phyloP scores from a whole-genome alignment of 2,329 filamentous ascomycete species.

The Colletotrichum kahawae region DNA sequence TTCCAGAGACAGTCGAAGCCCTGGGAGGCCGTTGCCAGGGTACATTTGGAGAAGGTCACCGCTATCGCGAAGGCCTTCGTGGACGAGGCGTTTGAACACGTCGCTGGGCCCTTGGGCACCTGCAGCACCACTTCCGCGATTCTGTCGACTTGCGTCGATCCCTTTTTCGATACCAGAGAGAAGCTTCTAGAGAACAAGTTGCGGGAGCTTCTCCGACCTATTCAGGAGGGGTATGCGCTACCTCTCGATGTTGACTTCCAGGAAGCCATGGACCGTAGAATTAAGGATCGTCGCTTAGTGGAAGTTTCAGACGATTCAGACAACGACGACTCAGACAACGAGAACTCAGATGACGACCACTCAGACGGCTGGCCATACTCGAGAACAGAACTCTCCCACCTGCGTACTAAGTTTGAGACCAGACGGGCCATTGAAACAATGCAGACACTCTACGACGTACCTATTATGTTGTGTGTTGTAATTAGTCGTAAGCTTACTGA shows the following conservation, averaged over 20 bases:
- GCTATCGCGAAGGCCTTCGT: slow-evolving; percentile 38
- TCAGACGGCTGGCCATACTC: background rate
- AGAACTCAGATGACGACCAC: background rate
- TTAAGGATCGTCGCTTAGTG: too few relatives aligned
- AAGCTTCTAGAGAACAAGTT: slow-evolving; percentile 36
- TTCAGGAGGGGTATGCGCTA: slow-evolving; percentile 35
- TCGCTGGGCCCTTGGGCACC: slow-evolving; percentile 6
- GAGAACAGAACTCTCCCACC: background rate
- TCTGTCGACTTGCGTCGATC: slow-evolving; percentile 28
- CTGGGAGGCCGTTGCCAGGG: slow-evolving; percentile 42
- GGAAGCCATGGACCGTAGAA: background rate
- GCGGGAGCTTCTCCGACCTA: slow-evolving; percentile 43
- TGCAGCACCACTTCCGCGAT: slow-evolving; percentile 27
- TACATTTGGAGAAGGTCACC: slow-evolving; percentile 38
- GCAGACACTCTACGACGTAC: slow-evolving; percentile 49
- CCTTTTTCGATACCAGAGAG: slow-evolving; percentile 38
- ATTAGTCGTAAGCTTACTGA: background rate
- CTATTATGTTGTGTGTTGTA: background rate
- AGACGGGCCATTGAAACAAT: slow-evolving; percentile 49
- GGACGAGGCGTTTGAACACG: slow-evolving; percentile 34
- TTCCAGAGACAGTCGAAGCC: slow-evolving; percentile 43
- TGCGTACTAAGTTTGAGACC: slow-evolving; percentile 35
- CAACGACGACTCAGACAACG: background rate
- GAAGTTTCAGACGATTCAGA: background rate
- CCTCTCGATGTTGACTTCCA: slow-evolving; percentile 38